Conservation (phyloP, 1,284 basidiomycete species). For the Cutaneotrichosporon sp. region DNA sequence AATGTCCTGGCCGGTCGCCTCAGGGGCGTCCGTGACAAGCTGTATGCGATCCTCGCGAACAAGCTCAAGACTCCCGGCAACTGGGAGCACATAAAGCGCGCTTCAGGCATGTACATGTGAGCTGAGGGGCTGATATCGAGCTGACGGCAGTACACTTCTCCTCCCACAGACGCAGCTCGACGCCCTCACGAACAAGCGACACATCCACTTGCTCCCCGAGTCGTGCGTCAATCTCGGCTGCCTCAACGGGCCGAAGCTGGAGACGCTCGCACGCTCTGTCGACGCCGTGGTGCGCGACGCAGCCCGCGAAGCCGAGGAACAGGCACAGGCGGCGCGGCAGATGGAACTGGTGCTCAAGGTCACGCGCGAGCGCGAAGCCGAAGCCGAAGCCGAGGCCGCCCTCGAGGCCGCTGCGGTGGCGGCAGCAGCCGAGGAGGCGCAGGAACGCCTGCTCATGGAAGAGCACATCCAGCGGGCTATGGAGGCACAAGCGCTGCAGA, state of each 20-base stretch:
- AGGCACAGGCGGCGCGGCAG: conserved; percentile 36
- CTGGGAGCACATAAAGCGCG: conserved; percentile 82
- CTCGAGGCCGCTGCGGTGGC: conserved; percentile 35
- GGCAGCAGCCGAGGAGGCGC: conserved; percentile 36
- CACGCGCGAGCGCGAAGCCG: conserved; percentile 41
- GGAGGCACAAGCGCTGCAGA: conserved; percentile 41
- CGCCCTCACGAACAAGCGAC: conserved; percentile 40
- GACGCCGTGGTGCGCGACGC: conserved; percentile 48
- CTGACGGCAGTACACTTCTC: conserved; percentile 38
- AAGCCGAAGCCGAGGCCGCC: conserved; percentile 43
- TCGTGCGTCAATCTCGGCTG: conserved; percentile 50
- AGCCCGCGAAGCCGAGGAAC: conserved; percentile 44
- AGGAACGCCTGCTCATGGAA: conserved; percentile 48
- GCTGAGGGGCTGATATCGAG: conserved; percentile 13
- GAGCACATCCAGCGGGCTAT: conserved; percentile 45
- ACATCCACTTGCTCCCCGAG: conserved; percentile 48
- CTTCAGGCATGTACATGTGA: conserved; percentile 50
- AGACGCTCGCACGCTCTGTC: conserved; percentile 43
- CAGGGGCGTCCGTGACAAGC: conserved; percentile 80
- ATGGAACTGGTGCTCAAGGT: conserved; percentile 45
- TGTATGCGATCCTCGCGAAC: conserved; percentile 70
- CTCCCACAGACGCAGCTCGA: conserved; percentile 40
- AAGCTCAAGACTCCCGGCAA: conserved; percentile 83
- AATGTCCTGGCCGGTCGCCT: conserved; percentile 88
- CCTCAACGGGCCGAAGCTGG: conserved; percentile 48